Evolutionary conservation across 2,329 filamentous ascomycete genomes (phyloP).

Genomic region (Westerdykella aurantiaca): DNA sequence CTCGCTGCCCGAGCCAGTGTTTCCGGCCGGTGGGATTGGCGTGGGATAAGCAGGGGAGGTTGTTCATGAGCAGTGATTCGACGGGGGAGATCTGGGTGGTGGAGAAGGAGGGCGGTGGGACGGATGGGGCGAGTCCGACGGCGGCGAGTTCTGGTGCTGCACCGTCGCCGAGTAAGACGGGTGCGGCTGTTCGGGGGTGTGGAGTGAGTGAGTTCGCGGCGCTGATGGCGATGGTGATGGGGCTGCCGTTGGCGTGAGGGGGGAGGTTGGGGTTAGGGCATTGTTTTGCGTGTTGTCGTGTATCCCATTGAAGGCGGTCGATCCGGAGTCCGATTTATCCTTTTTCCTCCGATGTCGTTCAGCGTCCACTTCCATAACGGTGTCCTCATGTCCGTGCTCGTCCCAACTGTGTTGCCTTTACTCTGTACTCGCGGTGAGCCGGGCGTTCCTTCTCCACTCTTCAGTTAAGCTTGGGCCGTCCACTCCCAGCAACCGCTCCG

Average conservation of each 20-base stretch:
- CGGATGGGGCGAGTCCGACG: constrained; percentile 17
- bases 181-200: constrained; percentile 1
- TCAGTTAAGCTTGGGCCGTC: no score
- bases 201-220: constrained; percentile 2
- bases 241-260: constrained; percentile 6
- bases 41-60: constrained; percentile 46
- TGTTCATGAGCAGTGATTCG: constrained; percentile 59
- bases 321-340: no score
- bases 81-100: constrained; percentile 62
- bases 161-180: constrained; percentile 8
- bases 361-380: no score
- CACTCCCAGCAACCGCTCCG: no score
- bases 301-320: no score
- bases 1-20: constrained; percentile 51
- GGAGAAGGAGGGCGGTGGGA: constrained; percentile 23
- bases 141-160: constrained; percentile 5
- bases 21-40: constrained; percentile 59
- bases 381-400: no score
- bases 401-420: no score
- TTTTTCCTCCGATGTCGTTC: no score
- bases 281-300: no score
- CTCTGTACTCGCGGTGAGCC: no score
- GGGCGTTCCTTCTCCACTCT: no score
- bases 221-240: constrained; percentile 10
- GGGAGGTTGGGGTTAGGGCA: no score